These are phyloP conservation scores for Entoloma clypeatum DNA, from an alignment of 1,284 basidiomycete genomes.

Conservation along the genomic window DNA sequence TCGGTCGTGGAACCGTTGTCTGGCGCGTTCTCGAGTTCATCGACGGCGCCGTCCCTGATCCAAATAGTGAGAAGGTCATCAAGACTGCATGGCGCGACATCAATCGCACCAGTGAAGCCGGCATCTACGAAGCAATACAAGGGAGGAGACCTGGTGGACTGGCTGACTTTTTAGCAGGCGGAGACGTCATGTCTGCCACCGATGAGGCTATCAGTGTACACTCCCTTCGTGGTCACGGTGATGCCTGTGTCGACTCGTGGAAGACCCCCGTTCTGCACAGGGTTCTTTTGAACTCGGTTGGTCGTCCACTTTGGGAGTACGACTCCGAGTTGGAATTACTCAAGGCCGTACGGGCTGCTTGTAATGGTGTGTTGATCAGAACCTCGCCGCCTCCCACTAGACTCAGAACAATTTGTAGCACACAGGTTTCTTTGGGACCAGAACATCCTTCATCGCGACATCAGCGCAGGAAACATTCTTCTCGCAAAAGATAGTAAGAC, in stretches of 20 bases:
- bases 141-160: constrained; percentile 6
- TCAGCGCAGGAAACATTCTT: constrained; percentile 14
- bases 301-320: constrained; percentile 15
- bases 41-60: background rate
- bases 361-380: constrained; percentile 8
- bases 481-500: background rate
- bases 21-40: constrained; percentile 6
- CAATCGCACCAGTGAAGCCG: constrained; percentile 6
- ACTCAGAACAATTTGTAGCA: constrained; percentile 7
- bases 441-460: constrained; percentile 17
- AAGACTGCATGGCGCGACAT: constrained; percentile 10
- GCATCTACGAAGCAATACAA: constrained; percentile 10
- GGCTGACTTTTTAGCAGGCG: constrained; percentile 11
- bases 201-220: constrained; percentile 3
- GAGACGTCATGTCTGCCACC: constrained; percentile 8
- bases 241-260: background rate
- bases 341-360: constrained; percentile 8
- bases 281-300: constrained; percentile 11
- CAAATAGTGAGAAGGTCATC: background rate
- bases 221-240: background rate
- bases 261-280: constrained; percentile 11
- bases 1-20: constrained; percentile 16
- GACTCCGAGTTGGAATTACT: constrained; percentile 10
- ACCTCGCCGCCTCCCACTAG: background rate
- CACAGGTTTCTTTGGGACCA: constrained; percentile 10